phyloP scores from a whole-genome alignment of 345 rosid genomes.

The Gossypium sturtianum region DNA sequence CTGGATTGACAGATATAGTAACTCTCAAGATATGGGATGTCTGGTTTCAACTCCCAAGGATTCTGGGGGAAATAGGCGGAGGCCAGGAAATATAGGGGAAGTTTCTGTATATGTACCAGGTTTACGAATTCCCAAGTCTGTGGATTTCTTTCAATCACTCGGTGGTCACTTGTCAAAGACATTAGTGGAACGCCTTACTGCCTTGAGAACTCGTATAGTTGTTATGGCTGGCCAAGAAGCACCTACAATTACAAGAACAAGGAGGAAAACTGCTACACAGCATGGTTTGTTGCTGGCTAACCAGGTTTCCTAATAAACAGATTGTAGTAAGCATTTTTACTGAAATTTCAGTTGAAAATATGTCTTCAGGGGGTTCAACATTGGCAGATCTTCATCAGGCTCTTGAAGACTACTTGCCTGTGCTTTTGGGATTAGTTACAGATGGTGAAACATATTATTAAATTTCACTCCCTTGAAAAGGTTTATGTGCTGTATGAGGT shows the following conservation, averaged over 20 bases:
- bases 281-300: constrained; percentile 55
- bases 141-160: constrained; percentile 68
- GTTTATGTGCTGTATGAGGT: constrained; percentile 9
- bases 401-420: constrained; percentile 95
- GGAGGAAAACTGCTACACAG: constrained; percentile 89
- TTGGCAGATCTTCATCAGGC: constrained; percentile 94
- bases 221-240: constrained; percentile 99
- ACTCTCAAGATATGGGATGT: constrained; percentile 73
- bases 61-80: constrained; percentile 68
- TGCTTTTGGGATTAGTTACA: constrained; percentile 77
- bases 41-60: constrained; percentile 79
- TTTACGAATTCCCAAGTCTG: constrained; percentile 85
- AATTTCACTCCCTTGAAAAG: neutral
- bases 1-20: constrained; percentile 29
- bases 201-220: constrained; percentile 86
- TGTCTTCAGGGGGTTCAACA: constrained; percentile 75
- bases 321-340: neutral
- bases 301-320: neutral
- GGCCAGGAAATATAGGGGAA: constrained; percentile 86
- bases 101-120: constrained; percentile 89
- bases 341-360: constrained; percentile 19
- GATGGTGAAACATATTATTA: constrained; percentile 49
- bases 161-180: constrained; percentile 65
- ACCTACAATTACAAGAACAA: constrained; percentile 84
- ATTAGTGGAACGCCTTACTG: constrained; percentile 73